Base-by-base conservation (phyloP, 192 early-diverging fungal genomes). In the Backusella mclennaniae region DNA sequence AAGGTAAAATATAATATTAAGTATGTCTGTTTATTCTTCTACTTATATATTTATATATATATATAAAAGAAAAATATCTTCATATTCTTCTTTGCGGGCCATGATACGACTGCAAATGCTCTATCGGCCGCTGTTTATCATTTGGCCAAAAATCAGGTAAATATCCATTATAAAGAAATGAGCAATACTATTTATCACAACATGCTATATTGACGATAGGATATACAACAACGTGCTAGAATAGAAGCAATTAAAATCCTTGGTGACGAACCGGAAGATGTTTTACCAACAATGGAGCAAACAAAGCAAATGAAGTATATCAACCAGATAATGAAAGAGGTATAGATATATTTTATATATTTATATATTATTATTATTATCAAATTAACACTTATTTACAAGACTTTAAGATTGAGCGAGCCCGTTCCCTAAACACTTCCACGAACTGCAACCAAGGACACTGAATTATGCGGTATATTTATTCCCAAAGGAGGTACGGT, bases 61-160 rank as follows among this genome's bases (percentile, higher is more conserved):
- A 26, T 26, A 26, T 26, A 26, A 26, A 26, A 26, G 75, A 67
- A 67, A 9, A 76, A 76, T 31, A 29, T 76, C 2, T 69, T 67
- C 49, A 77, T 87, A 67, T 89, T 90, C 76, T 89, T 87, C 35
- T 78, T 89, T 42, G 89, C 87, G 9, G 89, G 87, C 36, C 84
- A 88, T 42, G 87, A 90, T 72, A 89, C 85, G 33, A 90, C 88
- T 8, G 87, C 89, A 35, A 86, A 84, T 66, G 78, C 88, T 44
- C 77, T 92, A 49, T 77, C 87, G 19, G 80, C 79, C 53, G 36
- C 83, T 36, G 74, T 89, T 36, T 84, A 85, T 66, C 79, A 86
- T 67, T 82, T 90, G 26, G 89, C 89, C 6, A 76, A 66, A 35
- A 79, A 89, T 19, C 36, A 70, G 23, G 69, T 70, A 42, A 67